phyloP scores from a whole-genome alignment of 352 stramenopile genomes.

The Phytophthora podocarpi region DNA sequence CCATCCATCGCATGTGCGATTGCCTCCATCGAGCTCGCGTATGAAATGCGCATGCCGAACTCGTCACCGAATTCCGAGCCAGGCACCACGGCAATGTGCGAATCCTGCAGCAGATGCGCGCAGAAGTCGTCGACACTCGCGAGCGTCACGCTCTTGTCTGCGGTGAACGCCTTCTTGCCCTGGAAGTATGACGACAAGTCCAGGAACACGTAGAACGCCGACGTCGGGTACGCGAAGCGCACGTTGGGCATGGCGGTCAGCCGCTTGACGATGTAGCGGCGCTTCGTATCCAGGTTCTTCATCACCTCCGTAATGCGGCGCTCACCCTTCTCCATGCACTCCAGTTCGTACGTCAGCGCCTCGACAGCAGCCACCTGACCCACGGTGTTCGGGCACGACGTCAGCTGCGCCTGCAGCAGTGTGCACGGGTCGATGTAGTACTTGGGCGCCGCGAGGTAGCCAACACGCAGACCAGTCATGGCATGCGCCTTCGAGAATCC shows the following conservation, averaged over 20 bases:
- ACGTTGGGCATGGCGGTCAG: conserved; percentile 87
- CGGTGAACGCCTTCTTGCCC: conserved; percentile 45
- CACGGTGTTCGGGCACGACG: conserved; percentile 93
- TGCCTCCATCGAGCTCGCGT: conserved; percentile 93
- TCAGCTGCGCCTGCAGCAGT: conserved; percentile 95
- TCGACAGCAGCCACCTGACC: conserved; percentile 91
- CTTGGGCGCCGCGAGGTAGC: conserved; percentile 85
- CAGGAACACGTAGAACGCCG: conserved; percentile 95
- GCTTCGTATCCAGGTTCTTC: conserved; percentile 77
- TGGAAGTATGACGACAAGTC: conserved; percentile 87
- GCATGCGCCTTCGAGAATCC: conserved; percentile 96
- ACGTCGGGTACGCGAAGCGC: conserved; percentile 84
- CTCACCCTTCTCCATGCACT: conserved; percentile 50
- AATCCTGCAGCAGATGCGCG: conserved; percentile 90
- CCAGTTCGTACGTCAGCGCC: conserved; percentile 86
- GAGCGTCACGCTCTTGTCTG: conserved; percentile 54
- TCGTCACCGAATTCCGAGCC: conserved; percentile 94
- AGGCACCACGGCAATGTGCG: conserved; percentile 94
- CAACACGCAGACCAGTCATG: conserved; percentile 96
- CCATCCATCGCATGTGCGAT: conserved; percentile 70
- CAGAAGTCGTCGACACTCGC: conserved; percentile 76
- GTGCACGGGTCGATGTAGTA: conserved; percentile 85
- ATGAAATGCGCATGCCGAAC: conserved; percentile 94
- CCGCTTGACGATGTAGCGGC: conserved; percentile 89
- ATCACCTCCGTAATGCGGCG: conserved; percentile 61